phyloP scores from a whole-genome alignment of 2,329 filamentous ascomycete species.

The Talaromyces sp. region DNA sequence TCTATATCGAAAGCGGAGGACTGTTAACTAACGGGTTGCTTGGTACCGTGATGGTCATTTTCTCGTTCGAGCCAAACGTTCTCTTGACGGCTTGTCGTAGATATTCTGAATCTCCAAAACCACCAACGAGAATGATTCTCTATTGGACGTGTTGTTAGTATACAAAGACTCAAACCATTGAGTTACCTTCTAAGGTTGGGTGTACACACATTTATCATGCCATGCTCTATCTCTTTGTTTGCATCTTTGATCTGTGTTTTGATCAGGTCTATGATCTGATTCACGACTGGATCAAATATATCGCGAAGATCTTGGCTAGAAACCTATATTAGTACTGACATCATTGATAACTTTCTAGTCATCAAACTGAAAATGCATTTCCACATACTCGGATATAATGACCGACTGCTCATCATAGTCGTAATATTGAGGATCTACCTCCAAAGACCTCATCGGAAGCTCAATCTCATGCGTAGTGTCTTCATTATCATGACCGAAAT shows the following conservation, averaged over 20 bases:
- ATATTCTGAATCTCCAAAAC: slow-evolving; percentile 12
- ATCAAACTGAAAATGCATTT: not conserved
- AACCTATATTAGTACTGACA: not conserved
- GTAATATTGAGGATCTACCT: slow-evolving; percentile 1
- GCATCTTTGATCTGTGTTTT: slow-evolving; percentile 6
- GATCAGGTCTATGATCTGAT: slow-evolving; percentile 8
- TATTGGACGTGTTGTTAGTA: not conserved
- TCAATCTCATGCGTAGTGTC: not conserved
- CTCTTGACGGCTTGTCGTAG: not conserved
- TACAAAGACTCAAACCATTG: not conserved
- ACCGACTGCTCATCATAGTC: not conserved
- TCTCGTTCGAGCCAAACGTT: not conserved
- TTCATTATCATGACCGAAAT: slow-evolving; percentile 24
- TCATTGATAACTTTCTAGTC: not conserved
- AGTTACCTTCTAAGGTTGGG: not conserved
- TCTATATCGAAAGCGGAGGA: not conserved
- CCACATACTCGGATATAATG: slow-evolving; percentile 3
- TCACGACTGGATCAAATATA: slow-evolving; percentile 6
- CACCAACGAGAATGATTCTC: slow-evolving; percentile 1
- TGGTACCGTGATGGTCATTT: not conserved
- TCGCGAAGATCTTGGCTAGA: slow-evolving; percentile 1
- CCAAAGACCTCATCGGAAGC: not conserved
- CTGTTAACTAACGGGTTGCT: slow-evolving; percentile 4
- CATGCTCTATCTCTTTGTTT: not conserved
- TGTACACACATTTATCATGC: not conserved